phyloP scores from a whole-genome alignment of 257 asterid genomes.

The Solanum commersonii region DNA sequence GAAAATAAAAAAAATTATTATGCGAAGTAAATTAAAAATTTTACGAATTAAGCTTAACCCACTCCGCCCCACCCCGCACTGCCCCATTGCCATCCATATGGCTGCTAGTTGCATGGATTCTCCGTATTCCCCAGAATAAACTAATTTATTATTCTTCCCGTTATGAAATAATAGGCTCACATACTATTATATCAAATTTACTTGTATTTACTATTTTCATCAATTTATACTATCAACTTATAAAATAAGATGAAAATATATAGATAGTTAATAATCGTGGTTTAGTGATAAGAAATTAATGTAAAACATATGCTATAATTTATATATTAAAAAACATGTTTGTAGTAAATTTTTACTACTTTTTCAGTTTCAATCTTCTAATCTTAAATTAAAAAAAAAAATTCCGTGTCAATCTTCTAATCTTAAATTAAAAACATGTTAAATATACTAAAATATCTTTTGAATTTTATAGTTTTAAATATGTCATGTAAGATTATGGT shows the following conservation, averaged over 20 bases:
- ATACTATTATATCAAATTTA: too few relatives aligned
- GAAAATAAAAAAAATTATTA: too few relatives aligned
- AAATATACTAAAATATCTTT: too few relatives aligned
- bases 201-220: not conserved
- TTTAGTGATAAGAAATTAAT: not conserved
- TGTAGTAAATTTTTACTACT: not conserved
- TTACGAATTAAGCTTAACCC: too few relatives aligned
- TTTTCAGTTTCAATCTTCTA: not conserved
- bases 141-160: not conserved
- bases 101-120: not conserved
- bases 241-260: not conserved
- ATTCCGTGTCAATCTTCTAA: too few relatives aligned
- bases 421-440: too few relatives aligned
- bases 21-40: accelerated
- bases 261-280: not conserved
- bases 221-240: not conserved
- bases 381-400: too few relatives aligned
- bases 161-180: not conserved
- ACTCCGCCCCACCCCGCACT: too few relatives aligned
- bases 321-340: not conserved
- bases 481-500: not conserved
- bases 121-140: not conserved
- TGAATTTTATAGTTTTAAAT: too few relatives aligned
- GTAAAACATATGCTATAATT: not conserved
- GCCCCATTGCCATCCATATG: too few relatives aligned